Percentiles rank a stretch among this genome's conserved stretches.
Evolutionary conservation across 352 stramenopile species (phyloP).

Genomic region (Globisporangium nodosum): DNA sequence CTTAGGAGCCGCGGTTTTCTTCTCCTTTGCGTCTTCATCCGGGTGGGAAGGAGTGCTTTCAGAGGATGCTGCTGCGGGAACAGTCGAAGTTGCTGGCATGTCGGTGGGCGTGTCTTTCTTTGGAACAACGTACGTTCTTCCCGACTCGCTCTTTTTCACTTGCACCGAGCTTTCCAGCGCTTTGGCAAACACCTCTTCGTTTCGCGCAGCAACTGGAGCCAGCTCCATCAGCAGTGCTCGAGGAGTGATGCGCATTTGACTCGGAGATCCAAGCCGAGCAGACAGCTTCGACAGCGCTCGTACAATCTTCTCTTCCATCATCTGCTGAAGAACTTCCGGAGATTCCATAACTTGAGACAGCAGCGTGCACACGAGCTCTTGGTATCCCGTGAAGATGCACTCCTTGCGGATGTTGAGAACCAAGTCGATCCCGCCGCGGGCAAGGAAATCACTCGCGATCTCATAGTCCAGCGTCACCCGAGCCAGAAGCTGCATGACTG

Average conservation of each 20-base stretch:
- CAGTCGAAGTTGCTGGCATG: neutral
- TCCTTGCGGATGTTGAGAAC: slow-evolving; percentile 42
- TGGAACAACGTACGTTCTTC: slow-evolving; percentile 68
- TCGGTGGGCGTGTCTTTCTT: slow-evolving; percentile 12
- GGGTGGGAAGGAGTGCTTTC: slow-evolving; percentile 1
- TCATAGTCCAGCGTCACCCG: slow-evolving; percentile 71
- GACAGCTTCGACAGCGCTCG: slow-evolving; percentile 73
- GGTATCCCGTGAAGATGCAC: slow-evolving; percentile 59
- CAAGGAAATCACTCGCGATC: slow-evolving; percentile 54
- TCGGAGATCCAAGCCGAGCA: slow-evolving; percentile 57
- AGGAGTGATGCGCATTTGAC: slow-evolving; percentile 77
- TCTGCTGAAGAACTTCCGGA: slow-evolving; percentile 75
- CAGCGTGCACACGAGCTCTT: slow-evolving; percentile 63
- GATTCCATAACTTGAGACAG: slow-evolving; percentile 76
- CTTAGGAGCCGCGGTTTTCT: slow-evolving; percentile 24
- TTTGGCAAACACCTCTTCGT: slow-evolving; percentile 72
- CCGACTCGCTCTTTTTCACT: slow-evolving; percentile 78
- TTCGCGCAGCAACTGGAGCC: slow-evolving; percentile 56
- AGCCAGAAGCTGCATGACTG: slow-evolving; percentile 66
- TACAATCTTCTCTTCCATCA: slow-evolving; percentile 85
- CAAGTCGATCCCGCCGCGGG: slow-evolving; percentile 46
- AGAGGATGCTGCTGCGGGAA: neutral
- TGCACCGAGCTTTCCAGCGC: slow-evolving; percentile 61
- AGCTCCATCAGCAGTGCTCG: slow-evolving; percentile 79
- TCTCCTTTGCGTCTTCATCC: slow-evolving; percentile 18